These are phyloP conservation scores for Penicillium tannophilum DNA, from an alignment of 495 filamentous ascomycete species.

Conservation along the genomic window DNA sequence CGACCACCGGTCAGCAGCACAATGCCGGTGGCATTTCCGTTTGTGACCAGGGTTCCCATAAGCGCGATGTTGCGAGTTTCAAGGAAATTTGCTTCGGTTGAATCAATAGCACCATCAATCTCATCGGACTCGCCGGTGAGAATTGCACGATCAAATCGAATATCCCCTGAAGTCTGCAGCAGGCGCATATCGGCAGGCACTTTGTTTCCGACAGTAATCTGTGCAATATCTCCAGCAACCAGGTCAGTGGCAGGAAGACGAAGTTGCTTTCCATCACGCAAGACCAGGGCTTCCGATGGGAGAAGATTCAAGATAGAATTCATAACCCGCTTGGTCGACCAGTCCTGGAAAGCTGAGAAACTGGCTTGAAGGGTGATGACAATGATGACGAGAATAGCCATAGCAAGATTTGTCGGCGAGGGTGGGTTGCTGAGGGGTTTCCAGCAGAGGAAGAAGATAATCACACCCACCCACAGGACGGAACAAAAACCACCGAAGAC, in stretches of 20 bases:
- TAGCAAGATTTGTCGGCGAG: constrained; percentile 63
- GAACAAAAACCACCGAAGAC: constrained; percentile 77
- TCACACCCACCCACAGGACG: constrained; percentile 63
- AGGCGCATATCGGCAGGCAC: constrained; percentile 74
- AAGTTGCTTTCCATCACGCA: constrained; percentile 57
- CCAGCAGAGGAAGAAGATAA: constrained; percentile 74
- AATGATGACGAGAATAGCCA: constrained; percentile 66
- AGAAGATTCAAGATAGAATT: constrained; percentile 67
- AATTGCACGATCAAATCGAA: constrained; percentile 72
- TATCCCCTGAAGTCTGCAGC: constrained; percentile 62
- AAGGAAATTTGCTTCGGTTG: constrained; percentile 69
- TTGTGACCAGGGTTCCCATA: constrained; percentile 69
- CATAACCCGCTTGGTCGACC: constrained; percentile 65
- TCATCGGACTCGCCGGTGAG: constrained; percentile 71
- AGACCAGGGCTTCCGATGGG: constrained; percentile 61
- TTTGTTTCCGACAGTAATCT: constrained; percentile 68
- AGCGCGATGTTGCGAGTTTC: constrained; percentile 74
- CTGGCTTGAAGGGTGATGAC: constrained; percentile 71
- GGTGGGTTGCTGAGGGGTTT: constrained; percentile 73
- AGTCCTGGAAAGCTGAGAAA: constrained; percentile 72
- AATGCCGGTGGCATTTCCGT: constrained; percentile 64
- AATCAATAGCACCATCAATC: constrained; percentile 59
- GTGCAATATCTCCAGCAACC: constrained; percentile 68
- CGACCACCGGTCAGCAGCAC: constrained; percentile 61
- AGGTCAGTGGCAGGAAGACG: constrained; percentile 57